These are phyloP conservation scores for Fusarium sp. DNA, from an alignment of 2,329 filamentous ascomycete genomes.

Conservation along the genomic window DNA sequence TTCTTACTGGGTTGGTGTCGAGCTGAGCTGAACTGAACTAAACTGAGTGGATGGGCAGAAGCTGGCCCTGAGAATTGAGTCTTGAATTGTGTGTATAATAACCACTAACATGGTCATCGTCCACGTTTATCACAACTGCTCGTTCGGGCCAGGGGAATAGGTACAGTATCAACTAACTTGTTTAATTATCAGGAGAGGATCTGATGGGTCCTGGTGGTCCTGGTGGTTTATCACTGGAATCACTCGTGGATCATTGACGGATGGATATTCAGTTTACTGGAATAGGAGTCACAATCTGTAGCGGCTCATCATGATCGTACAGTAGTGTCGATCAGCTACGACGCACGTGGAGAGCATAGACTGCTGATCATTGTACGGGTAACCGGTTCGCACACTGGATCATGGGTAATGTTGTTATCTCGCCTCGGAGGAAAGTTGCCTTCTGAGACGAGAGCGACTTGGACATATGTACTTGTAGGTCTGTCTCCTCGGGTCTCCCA, in stretches of 20 bases:
- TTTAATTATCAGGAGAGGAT: neutral
- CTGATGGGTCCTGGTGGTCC: neutral
- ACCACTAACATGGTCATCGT: neutral
- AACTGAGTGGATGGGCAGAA: neutral
- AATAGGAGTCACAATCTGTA: neutral
- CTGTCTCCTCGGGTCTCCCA: neutral
- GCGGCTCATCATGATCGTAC: slow-evolving; percentile 3
- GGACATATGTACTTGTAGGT: neutral
- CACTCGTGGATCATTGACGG: neutral
- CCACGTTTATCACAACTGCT: neutral
- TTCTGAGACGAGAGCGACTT: slow-evolving; percentile 12
- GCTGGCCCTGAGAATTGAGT: slow-evolving; percentile 3
- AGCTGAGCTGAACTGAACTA: neutral
- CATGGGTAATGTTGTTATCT: slow-evolving; percentile 13
- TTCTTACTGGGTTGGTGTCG: neutral
- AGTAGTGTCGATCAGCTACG: neutral
- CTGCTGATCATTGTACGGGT: slow-evolving; percentile 16
- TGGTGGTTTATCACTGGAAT: neutral
- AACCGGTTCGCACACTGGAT: neutral
- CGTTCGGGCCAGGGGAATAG: neutral
- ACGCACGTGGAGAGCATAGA: slow-evolving; percentile 19
- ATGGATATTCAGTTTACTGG: neutral
- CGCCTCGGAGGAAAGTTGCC: slow-evolving; percentile 10
- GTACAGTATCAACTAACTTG: neutral
- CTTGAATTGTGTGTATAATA: neutral